A percentile compares a stretch with the other conserved stretches of the same genome.
These are phyloP conservation scores for Heterobasidion annosum DNA, from an alignment of 1,284 basidiomycete genomes.

Conservation along the genomic window DNA sequence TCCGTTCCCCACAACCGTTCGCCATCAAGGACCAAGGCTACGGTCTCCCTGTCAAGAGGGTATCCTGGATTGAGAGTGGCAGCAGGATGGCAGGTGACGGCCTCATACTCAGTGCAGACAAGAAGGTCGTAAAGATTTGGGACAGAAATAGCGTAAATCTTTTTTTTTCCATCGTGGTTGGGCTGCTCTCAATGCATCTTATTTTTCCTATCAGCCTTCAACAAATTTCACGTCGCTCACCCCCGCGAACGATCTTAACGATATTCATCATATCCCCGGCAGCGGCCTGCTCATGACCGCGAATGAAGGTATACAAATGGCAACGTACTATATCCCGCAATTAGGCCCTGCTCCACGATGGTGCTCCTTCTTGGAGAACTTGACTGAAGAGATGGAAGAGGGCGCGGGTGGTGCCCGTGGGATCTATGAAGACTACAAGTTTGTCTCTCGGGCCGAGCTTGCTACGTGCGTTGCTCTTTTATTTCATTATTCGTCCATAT, in stretches of 20 bases:
- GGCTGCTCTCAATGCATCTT: background rate
- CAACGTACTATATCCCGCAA: conserved; percentile 89
- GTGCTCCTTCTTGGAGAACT: conserved; percentile 96
- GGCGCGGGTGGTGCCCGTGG: conserved; percentile 51
- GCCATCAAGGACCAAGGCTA: conserved; percentile 97
- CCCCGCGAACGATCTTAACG: conserved; percentile 81
- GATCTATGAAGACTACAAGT: conserved; percentile 96
- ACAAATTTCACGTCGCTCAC: conserved; percentile 91
- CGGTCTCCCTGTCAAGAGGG: conserved; percentile 81
- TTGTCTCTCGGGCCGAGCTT: conserved; percentile 85
- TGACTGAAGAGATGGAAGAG: conserved; percentile 97
- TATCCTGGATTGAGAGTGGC: conserved; percentile 88
- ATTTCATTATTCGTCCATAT: background rate
- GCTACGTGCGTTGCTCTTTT: conserved; percentile 49
- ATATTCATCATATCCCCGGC: conserved; percentile 81
- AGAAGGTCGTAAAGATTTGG: conserved; percentile 96
- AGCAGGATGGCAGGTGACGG: conserved; percentile 79
- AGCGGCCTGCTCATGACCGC: conserved; percentile 84
- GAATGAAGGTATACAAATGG: conserved; percentile 91
- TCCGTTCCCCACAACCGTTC: conserved; percentile 78
- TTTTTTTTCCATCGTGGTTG: background rate
- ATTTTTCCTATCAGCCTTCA: conserved; percentile 44
- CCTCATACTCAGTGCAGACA: conserved; percentile 83
- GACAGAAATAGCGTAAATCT: conserved; percentile 69
- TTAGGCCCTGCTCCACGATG: conserved; percentile 95